Conservation (phyloP, 495 filamentous ascomycete species). For the Friedmanniomyces endolithicus region DNA sequence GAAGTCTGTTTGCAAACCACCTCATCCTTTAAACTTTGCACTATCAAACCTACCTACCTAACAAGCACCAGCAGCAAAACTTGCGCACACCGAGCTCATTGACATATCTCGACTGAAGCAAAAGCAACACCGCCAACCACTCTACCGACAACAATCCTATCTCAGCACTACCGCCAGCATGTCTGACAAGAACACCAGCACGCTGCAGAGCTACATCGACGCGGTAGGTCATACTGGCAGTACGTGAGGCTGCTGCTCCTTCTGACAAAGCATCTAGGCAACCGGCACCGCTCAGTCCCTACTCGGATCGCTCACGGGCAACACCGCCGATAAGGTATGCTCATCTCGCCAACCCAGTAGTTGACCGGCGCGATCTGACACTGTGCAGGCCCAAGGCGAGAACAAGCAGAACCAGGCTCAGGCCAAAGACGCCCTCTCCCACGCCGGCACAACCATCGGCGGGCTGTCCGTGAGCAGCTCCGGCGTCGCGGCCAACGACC, state of each 20-base stretch:
- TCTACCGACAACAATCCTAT: not conserved
- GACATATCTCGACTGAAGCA: too few relatives aligned
- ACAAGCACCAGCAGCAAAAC: not conserved
- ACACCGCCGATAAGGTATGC: conserved; percentile 49
- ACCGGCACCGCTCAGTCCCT: conserved; percentile 58
- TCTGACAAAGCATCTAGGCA: conserved; percentile 41
- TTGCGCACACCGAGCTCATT: not conserved
- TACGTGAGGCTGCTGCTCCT: not conserved
- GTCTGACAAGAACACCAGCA: conserved; percentile 12
- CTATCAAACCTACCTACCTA: not conserved
- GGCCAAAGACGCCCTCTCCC: conserved; percentile 54
- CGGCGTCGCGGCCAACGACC: conserved; percentile 60
- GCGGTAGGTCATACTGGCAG: not conserved
- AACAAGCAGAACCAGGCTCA: conserved; percentile 39
- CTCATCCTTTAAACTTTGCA: not conserved
- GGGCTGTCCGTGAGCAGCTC: conserved; percentile 53
- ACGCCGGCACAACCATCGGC: conserved; percentile 59
- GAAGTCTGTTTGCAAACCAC: not conserved
- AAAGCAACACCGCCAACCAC: not conserved
- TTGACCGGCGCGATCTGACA: too few relatives aligned
- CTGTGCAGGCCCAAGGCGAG: conserved; percentile 21
- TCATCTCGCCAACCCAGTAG: not conserved
- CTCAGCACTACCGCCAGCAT: not conserved
- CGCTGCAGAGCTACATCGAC: conserved; percentile 22
- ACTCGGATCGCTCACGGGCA: conserved; percentile 65